Evolutionary conservation across 1,284 basidiomycete genomes (phyloP).

Genomic region (Pascua guehoae): DNA sequence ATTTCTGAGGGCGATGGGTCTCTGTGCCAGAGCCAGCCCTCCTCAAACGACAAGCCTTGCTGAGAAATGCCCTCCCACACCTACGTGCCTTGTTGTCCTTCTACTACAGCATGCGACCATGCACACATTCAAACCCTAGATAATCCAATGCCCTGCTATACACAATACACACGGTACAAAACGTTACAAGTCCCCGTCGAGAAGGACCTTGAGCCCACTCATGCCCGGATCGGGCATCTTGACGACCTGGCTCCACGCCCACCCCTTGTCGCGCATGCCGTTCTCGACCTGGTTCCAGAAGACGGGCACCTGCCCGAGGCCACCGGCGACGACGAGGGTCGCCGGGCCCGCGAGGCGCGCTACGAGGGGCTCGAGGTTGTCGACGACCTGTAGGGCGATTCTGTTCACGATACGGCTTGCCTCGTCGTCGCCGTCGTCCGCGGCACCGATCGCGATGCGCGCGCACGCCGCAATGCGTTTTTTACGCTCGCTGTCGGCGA

Average conservation of each 20-base stretch:
- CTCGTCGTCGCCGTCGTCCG: constrained; percentile 8
- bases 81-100: too few relatives aligned
- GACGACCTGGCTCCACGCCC: constrained; percentile 10
- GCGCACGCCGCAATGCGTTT: constrained; percentile 13
- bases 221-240: constrained; percentile 11
- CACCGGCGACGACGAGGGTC: constrained; percentile 17
- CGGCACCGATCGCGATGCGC: constrained; percentile 7
- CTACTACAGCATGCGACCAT: not conserved
- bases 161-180: not conserved
- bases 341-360: not conserved
- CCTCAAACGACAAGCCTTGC: too few relatives aligned
- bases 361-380: constrained; percentile 12
- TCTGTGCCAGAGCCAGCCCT: too few relatives aligned
- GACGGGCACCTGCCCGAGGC: constrained; percentile 8
- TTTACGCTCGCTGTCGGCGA: constrained; percentile 17
- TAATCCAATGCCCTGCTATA: not conserved
- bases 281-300: constrained; percentile 12
- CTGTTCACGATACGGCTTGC: constrained; percentile 3
- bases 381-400: constrained; percentile 20
- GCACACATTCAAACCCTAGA: not conserved
- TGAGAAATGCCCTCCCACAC: too few relatives aligned
- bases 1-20: too few relatives aligned
- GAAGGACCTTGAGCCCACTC: constrained; percentile 6
- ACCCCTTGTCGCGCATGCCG: constrained; percentile 4
- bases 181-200: not conserved